Conservation (phyloP, 2,329 filamentous ascomycete genomes). For the Tolypocladium tundrense region DNA sequence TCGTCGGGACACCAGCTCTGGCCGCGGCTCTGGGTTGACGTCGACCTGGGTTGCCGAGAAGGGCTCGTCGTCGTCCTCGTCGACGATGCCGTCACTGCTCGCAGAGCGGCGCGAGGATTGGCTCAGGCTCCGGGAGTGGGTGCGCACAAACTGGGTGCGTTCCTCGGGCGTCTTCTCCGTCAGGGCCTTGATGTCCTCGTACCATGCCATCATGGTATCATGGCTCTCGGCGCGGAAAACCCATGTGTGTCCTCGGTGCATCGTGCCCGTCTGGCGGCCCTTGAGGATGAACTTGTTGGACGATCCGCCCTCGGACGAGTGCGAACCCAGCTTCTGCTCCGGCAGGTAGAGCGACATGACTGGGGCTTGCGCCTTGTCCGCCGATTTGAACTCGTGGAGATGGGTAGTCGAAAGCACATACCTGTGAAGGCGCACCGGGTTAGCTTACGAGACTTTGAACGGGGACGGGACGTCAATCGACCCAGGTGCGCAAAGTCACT, state of each 20-base stretch:
- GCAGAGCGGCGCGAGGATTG: conserved; percentile 50
- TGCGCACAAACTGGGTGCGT: conserved; percentile 75
- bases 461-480: background rate
- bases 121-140: conserved; percentile 69
- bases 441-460: background rate
- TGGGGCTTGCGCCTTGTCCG: conserved; percentile 80
- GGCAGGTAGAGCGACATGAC: conserved; percentile 94
- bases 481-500: conserved; percentile 18
- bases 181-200: conserved; percentile 80
- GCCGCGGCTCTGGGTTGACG: conserved; percentile 35
- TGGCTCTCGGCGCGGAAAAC: conserved; percentile 63
- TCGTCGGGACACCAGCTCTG: conserved; percentile 48
- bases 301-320: conserved; percentile 69
- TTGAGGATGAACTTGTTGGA: conserved; percentile 98
- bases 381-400: conserved; percentile 98
- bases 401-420: conserved; percentile 95
- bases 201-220: conserved; percentile 97
- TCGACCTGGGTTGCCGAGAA: conserved; percentile 40
- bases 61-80: conserved; percentile 58
- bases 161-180: conserved; percentile 85
- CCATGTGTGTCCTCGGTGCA: conserved; percentile 76
- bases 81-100: conserved; percentile 70
- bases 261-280: conserved; percentile 81
- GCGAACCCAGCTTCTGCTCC: conserved; percentile 90
- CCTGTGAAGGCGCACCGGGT: conserved; percentile 36